phyloP scores from a whole-genome alignment of 2,329 filamentous ascomycete species.

The Beauveria bassiana region DNA sequence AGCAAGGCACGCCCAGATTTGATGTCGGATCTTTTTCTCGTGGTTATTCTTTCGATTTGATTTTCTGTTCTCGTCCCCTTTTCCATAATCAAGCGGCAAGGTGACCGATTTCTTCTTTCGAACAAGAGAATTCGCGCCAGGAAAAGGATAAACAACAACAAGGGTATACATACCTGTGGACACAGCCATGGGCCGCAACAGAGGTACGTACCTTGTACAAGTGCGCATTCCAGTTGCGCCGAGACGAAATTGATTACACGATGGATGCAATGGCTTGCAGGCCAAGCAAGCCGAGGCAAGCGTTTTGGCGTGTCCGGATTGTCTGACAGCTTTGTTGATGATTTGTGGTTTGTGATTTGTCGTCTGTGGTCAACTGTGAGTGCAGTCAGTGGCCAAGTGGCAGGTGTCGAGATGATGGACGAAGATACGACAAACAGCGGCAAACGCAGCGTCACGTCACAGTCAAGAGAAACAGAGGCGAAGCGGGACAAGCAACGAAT shows the following conservation, averaged over 20 bases:
- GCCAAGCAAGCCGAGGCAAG: background rate
- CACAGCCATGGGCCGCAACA: conserved; percentile 12
- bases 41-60: background rate
- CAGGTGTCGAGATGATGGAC: too few species aligned
- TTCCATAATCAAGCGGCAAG: too few species aligned
- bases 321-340: background rate
- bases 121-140: too few species aligned
- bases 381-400: background rate
- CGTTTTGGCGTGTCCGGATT: background rate
- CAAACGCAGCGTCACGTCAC: too few species aligned
- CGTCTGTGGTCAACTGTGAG: background rate
- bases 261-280: background rate
- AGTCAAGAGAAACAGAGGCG: too few species aligned
- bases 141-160: too few species aligned
- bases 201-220: conserved; percentile 11
- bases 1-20: background rate
- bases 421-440: too few species aligned
- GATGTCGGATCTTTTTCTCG: background rate
- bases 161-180: conserved; percentile 1
- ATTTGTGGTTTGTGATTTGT: background rate
- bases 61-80: background rate
- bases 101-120: too few species aligned
- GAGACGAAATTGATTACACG: background rate
- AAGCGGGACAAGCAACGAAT: too few species aligned
- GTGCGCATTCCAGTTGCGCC: conserved; percentile 9